Evolutionary conservation across 139 green algal genomes (phyloP).

Genomic region (Nannochloris sp.): DNA sequence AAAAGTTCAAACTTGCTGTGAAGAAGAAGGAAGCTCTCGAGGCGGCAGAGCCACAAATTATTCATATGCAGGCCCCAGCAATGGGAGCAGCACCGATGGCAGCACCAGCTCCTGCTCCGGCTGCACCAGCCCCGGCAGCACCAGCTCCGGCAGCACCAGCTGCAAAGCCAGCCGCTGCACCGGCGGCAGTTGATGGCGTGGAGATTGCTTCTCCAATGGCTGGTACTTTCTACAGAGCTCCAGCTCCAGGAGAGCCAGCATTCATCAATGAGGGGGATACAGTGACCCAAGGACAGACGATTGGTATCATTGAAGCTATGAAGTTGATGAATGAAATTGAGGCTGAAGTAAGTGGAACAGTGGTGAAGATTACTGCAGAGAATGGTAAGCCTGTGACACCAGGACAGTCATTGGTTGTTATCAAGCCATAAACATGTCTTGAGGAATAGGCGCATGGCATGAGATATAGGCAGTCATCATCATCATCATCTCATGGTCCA

Average conservation of each 20-base stretch:
- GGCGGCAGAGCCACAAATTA: slow-evolving; percentile 32
- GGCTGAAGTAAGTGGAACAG: slow-evolving; percentile 66
- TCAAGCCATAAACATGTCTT: slow-evolving; percentile 35
- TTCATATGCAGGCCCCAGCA: slow-evolving; percentile 11
- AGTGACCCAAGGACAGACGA: slow-evolving; percentile 86
- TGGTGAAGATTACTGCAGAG: slow-evolving; percentile 67
- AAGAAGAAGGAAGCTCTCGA: slow-evolving; percentile 79
- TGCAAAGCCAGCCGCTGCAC: slow-evolving; percentile 34
- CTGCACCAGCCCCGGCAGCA: slow-evolving; percentile 25
- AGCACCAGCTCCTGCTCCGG: slow-evolving; percentile 25
- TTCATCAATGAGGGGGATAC: slow-evolving; percentile 88
- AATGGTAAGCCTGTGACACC: slow-evolving; percentile 68
- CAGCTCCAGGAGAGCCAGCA: slow-evolving; percentile 80
- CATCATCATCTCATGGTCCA: too few relatives aligned
- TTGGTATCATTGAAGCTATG: slow-evolving; percentile 97
- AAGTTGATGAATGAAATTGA: slow-evolving; percentile 99
- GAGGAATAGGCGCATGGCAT: too few relatives aligned
- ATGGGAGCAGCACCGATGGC: slow-evolving; percentile 8
- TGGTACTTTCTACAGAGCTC: slow-evolving; percentile 65
- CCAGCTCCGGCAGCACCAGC: slow-evolving; percentile 42
- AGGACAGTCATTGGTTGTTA: slow-evolving; percentile 60
- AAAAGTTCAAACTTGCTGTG: slow-evolving; percentile 78
- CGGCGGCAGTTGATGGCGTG: slow-evolving; percentile 29
- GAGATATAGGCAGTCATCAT: too few relatives aligned
- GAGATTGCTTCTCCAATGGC: slow-evolving; percentile 61